A percentile compares a stretch with the other conserved stretches of the same genome.
phyloP scores from a whole-genome alignment of 306 rosid species.

The Castanospermum australe region DNA sequence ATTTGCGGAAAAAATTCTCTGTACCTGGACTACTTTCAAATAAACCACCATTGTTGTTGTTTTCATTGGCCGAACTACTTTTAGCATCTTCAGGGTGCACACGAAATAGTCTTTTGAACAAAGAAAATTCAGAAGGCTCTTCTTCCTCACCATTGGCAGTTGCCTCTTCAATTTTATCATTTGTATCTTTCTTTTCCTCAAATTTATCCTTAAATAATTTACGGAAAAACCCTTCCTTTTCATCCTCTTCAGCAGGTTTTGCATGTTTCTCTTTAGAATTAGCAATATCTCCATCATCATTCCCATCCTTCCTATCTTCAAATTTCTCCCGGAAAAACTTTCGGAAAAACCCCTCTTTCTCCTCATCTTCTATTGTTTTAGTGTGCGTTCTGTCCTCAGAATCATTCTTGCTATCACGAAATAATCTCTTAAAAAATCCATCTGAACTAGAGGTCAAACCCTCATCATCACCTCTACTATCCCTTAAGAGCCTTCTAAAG shows the following conservation, averaged over 20 bases:
- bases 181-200: constrained; percentile 77
- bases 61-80: constrained; percentile 55
- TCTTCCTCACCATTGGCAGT: constrained; percentile 78
- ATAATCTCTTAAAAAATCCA: constrained; percentile 82
- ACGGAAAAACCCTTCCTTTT: constrained; percentile 83
- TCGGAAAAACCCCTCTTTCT: constrained; percentile 82
- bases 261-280: constrained; percentile 60
- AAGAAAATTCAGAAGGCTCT: constrained; percentile 79
- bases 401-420: constrained; percentile 88
- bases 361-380: constrained; percentile 73
- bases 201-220: constrained; percentile 74
- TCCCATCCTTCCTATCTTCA: constrained; percentile 78
- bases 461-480: constrained; percentile 66
- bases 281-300: constrained; percentile 45
- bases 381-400: constrained; percentile 54
- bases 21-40: constrained; percentile 92
- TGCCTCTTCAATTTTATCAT: constrained; percentile 72
- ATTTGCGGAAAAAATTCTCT: constrained; percentile 88
- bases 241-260: constrained; percentile 76
- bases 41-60: constrained; percentile 43
- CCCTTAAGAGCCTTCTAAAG: constrained; percentile 77
- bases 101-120: constrained; percentile 86
- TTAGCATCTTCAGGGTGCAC: constrained; percentile 94
- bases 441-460: constrained; percentile 81
- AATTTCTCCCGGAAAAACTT: constrained; percentile 79